phyloP scores from a whole-genome alignment of 2,329 filamentous ascomycete genomes.

The Colletotrichum gloeosporioides region DNA sequence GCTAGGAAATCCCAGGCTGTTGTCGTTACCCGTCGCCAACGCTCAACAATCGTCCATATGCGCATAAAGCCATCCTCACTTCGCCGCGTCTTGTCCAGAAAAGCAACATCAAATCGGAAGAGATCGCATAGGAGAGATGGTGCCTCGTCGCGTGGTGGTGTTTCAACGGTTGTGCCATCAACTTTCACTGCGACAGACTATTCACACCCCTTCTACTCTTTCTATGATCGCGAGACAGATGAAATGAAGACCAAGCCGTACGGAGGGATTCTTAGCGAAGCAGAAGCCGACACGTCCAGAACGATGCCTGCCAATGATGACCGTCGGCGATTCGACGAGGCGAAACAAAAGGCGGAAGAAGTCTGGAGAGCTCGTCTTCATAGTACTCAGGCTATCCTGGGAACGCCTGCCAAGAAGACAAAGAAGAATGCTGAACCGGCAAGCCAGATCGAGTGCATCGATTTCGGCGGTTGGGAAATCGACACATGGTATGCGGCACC shows the following conservation, averaged over 20 bases:
- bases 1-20: conserved; percentile 43
- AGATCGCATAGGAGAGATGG: conserved; percentile 41
- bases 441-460: conserved; percentile 98
- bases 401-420: conserved; percentile 66
- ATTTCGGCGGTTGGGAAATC: conserved; percentile 97
- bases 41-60: conserved; percentile 60
- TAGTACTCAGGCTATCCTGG: conserved; percentile 66
- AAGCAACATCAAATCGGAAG: conserved; percentile 59
- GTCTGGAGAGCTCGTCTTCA: conserved; percentile 78
- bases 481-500: conserved; percentile 99
- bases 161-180: not conserved
- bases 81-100: conserved; percentile 62
- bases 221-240: conserved; percentile 87
- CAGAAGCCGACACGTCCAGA: conserved; percentile 88
- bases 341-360: conserved; percentile 88
- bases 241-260: conserved; percentile 94
- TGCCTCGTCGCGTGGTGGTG: conserved; percentile 31
- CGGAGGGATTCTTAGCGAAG: conserved; percentile 87
- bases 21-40: conserved; percentile 34
- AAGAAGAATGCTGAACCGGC: conserved; percentile 84
- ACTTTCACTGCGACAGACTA: conserved; percentile 54
- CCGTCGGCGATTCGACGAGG: conserved; percentile 85
- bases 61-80: conserved; percentile 63
- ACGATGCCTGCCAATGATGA: conserved; percentile 84
- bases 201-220: conserved; percentile 83